Evolutionary conservation across 176 grass and related monocot genomes (phyloP).

Genomic region (Chrysopogon serrulatus): DNA sequence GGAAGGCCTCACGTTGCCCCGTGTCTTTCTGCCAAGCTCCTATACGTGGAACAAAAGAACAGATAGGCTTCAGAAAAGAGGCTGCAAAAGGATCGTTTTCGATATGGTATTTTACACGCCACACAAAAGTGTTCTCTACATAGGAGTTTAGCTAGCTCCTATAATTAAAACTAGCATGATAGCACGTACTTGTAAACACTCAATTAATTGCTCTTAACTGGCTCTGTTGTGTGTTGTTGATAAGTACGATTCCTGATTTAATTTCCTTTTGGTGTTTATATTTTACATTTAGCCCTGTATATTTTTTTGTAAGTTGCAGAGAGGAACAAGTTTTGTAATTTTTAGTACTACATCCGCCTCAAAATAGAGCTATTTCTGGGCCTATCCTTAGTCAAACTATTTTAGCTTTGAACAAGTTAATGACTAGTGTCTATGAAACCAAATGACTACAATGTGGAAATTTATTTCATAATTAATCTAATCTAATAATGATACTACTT

Average conservation of each 20-base stretch:
- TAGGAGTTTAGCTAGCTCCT: neutral
- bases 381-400: neutral
- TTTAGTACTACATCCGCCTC: neutral
- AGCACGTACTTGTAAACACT: neutral
- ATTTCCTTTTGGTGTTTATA: neutral
- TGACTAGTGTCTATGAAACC: neutral
- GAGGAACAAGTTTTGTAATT: neutral
- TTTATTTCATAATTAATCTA: neutral
- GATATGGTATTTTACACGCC: constrained; percentile 26
- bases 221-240: neutral
- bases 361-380: neutral
- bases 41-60: constrained; percentile 22
- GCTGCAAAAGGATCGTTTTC: neutral
- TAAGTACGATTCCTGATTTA: neutral
- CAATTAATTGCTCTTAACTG: neutral
- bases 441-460: neutral
- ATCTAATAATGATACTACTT: neutral
- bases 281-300: neutral
- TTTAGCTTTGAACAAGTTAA: neutral
- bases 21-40: constrained; percentile 35
- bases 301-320: neutral
- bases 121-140: neutral
- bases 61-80: neutral
- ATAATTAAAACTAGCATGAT: neutral
- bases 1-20: constrained; percentile 12